Evolutionary conservation across 306 rosid genomes (phyloP).

Genomic region (Alnus glutinosa): DNA sequence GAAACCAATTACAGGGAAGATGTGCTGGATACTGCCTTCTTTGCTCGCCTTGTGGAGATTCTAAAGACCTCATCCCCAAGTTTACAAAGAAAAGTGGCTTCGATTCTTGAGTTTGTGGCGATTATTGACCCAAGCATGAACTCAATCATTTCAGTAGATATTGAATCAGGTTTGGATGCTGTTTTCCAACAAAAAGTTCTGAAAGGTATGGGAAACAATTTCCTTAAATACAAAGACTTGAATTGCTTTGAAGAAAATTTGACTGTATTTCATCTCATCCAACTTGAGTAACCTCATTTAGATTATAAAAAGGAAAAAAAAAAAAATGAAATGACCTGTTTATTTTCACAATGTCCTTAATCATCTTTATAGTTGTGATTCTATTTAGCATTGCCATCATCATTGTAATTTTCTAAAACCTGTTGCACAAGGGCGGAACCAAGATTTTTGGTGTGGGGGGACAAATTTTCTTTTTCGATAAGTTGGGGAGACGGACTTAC

Average conservation of each 20-base stretch:
- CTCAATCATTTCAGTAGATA: constrained; percentile 41
- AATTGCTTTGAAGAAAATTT: background rate
- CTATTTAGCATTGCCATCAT: background rate
- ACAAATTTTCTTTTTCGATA: no score
- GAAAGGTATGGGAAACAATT: constrained; percentile 47
- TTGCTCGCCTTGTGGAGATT: constrained; percentile 65
- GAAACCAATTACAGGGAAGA: constrained; percentile 44
- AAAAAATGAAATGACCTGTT: background rate
- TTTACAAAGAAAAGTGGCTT: constrained; percentile 78
- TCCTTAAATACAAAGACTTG: background rate
- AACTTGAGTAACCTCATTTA: background rate
- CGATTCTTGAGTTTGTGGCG: constrained; percentile 70
- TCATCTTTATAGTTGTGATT: background rate
- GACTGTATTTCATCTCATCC: background rate
- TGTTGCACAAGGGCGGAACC: background rate
- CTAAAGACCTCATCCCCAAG: constrained; percentile 60
- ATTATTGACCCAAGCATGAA: constrained; percentile 59
- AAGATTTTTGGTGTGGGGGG: no score
- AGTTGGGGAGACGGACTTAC: no score
- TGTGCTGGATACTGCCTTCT: constrained; percentile 52
- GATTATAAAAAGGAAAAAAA: background rate
- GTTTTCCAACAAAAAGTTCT: constrained; percentile 61
- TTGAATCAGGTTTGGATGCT: constrained; percentile 65
- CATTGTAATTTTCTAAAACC: background rate
- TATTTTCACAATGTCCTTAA: background rate